Base-by-base conservation (phyloP, 163 green algal species). In the Scenedesmus sp. region DNA sequence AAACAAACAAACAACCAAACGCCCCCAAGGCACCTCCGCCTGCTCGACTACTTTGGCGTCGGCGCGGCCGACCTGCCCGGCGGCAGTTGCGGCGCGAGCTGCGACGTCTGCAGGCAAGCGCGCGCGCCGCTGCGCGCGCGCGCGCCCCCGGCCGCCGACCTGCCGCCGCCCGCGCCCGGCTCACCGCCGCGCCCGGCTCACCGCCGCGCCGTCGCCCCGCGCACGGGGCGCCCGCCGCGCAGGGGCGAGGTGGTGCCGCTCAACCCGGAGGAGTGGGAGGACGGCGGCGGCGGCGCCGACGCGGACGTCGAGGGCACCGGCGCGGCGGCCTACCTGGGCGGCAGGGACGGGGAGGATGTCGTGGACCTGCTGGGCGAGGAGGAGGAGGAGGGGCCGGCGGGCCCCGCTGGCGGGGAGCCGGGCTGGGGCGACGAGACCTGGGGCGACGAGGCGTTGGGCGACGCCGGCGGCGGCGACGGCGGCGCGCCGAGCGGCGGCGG, bases 71-170 rank as follows among this genome's bases (percentile, higher is more conserved):
- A 63, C 15, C 60, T 73, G 31, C 72, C 72, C 15, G n/a, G 31
- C 9, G 33, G 60, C 31, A 42, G 50, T 26, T 80, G 72, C 42
- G 57, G 47, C 7, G 36, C 11, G 14, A 34, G 20, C 34, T 80
- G 72, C 29, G 72, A 80, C n/a, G 72, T 80, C 13, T 80, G 72
- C 72, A 51, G 66, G 48, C 36, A n/a, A n/a, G n/a, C n/a, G n/a
- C n/a, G n/a, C n/a, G n/a, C n/a, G n/a, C n/a, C n/a, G n/a, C n/a
- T n/a, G n/a, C n/a, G n/a, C n/a, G n/a, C n/a, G n/a, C n/a, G n/a
- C n/a, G n/a, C n/a, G n/a, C n/a, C n/a, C n/a, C n/a, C n/a, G n/a
- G n/a, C n/a, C n/a, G n/a, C n/a, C n/a, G n/a, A n/a, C n/a, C n/a
- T n/a, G n/a, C n/a, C n/a, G n/a, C n/a, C n/a, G n/a, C n/a, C n/a